A percentile compares a stretch with the other conserved stretches of the same genome.
Conservation (phyloP, 805 yeast species). For the Wickerhamomyces chambardii region DNA sequence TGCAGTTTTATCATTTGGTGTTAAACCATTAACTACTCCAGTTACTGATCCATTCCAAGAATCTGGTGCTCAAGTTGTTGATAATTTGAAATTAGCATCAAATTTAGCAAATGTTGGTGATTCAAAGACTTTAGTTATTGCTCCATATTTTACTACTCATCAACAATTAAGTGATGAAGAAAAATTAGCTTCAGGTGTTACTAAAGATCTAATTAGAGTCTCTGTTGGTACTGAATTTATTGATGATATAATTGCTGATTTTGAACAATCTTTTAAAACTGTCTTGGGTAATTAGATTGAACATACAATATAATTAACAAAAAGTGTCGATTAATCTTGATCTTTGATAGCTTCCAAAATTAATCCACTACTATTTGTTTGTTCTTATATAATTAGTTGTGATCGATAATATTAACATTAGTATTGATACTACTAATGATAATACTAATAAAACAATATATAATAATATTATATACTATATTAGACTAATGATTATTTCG, state of each 20-base stretch:
- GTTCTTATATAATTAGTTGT: too few relatives aligned
- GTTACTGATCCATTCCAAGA: constrained; percentile 54
- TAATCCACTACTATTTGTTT: too few relatives aligned
- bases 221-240: constrained; percentile 88
- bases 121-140: constrained; percentile 88
- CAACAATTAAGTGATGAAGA: constrained; percentile 82
- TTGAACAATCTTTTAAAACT: constrained; percentile 72
- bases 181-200: constrained; percentile 76
- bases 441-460: too few relatives aligned
- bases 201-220: constrained; percentile 81
- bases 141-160: constrained; percentile 95
- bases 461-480: too few relatives aligned
- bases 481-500: too few relatives aligned
- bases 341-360: too few relatives aligned
- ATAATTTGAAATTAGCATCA: constrained; percentile 74
- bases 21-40: constrained; percentile 52
- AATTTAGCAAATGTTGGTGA: constrained; percentile 97
- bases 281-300: constrained; percentile 30
- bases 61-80: constrained; percentile 80
- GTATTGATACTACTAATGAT: too few relatives aligned
- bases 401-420: too few relatives aligned
- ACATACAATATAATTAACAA: too few relatives aligned
- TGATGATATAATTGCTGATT: constrained; percentile 85
- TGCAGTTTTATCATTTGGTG: constrained; percentile 85
- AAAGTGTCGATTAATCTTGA: too few relatives aligned